Percentiles rank a stretch among this genome's conserved stretches.
phyloP scores from a whole-genome alignment of 108 stramenopile genomes.

The Epithemia pelagica region DNA sequence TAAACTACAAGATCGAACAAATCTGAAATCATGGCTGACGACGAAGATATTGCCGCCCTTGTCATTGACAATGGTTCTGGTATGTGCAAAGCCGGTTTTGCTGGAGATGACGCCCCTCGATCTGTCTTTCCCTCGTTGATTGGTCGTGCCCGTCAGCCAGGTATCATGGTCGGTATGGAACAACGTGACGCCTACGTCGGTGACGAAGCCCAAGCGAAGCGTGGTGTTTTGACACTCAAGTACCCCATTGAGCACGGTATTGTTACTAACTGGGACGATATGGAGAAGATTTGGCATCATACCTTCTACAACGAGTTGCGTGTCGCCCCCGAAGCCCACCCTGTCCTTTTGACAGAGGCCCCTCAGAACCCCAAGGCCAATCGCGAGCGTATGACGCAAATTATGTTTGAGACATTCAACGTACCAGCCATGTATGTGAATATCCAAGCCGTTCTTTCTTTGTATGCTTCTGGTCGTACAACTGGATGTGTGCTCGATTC shows the following conservation, averaged over 20 bases:
- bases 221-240: slow-evolving; percentile 97
- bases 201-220: slow-evolving; percentile 97
- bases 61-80: slow-evolving; percentile 96
- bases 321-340: slow-evolving; percentile 96
- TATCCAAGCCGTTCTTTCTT: slow-evolving; percentile 97
- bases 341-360: slow-evolving; percentile 98
- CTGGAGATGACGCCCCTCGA: slow-evolving; percentile 93
- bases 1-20: too few relatives aligned
- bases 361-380: slow-evolving; percentile 99
- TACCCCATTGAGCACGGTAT: slow-evolving; percentile 99
- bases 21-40: slow-evolving; percentile 91
- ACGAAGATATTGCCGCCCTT: slow-evolving; percentile 95
- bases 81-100: slow-evolving; percentile 96
- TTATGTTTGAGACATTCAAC: slow-evolving; percentile 99
- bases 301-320: slow-evolving; percentile 98
- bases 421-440: slow-evolving; percentile 99
- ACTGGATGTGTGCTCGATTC: slow-evolving; percentile 93
- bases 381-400: slow-evolving; percentile 99
- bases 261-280: slow-evolving; percentile 98
- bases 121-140: slow-evolving; percentile 96
- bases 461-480: slow-evolving; percentile 93
- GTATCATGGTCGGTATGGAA: slow-evolving; percentile 99
- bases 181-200: slow-evolving; percentile 99
- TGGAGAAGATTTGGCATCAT: slow-evolving; percentile 99
- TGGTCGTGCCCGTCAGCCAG: slow-evolving; percentile 94